A percentile compares a stretch with the other conserved stretches of the same genome.
These are phyloP conservation scores for Aureobasidium sp. DNA, from an alignment of 2,329 filamentous ascomycete genomes.

Conservation along the genomic window DNA sequence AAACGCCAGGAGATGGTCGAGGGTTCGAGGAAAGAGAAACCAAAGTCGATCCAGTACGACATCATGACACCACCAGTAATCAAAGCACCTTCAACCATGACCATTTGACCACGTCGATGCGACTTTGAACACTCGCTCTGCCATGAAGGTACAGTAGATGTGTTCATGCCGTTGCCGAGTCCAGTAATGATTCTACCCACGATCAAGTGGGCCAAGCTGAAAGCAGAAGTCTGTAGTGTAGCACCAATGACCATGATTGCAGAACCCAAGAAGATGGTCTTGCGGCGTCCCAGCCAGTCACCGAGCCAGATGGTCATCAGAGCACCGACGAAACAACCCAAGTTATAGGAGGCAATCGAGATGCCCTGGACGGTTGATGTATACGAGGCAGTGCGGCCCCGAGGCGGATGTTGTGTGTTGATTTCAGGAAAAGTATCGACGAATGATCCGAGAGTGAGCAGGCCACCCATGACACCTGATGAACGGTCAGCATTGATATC, in stretches of 20 bases:
- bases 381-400: conserved; percentile 10
- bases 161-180: conserved; percentile 46
- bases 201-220: conserved; percentile 40
- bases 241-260: conserved; percentile 46
- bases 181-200: conserved; percentile 47
- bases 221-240: conserved; percentile 43
- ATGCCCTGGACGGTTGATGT: conserved; percentile 28
- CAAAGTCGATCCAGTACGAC: conserved; percentile 45
- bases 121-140: conserved; percentile 47
- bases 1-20: conserved; percentile 45
- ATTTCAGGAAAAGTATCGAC: conserved; percentile 37
- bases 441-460: conserved; percentile 38
- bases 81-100: conserved; percentile 48
- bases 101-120: conserved; percentile 44
- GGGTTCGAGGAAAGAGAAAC: conserved; percentile 29
- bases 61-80: conserved; percentile 44
- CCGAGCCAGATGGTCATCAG: conserved; percentile 44
- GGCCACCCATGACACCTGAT: conserved; percentile 39
- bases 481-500: neutral
- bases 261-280: conserved; percentile 44
- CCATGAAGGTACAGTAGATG: conserved; percentile 47
- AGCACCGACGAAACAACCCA: conserved; percentile 45
- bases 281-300: conserved; percentile 43
- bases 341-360: conserved; percentile 41
- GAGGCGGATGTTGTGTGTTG: conserved; percentile 23